phyloP scores from a whole-genome alignment of 1,139 yeast species.

The Pichia sp. region DNA sequence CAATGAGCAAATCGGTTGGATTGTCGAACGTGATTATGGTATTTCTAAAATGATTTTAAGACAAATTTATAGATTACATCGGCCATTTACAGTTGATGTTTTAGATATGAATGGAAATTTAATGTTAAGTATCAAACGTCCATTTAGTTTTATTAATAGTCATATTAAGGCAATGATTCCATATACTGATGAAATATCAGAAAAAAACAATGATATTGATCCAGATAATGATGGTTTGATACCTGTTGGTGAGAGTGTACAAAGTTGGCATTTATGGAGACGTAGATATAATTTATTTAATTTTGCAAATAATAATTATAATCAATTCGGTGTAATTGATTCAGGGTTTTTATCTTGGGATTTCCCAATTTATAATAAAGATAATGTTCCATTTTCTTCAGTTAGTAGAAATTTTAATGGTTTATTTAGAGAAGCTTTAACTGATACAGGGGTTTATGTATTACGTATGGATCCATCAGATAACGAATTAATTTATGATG shows the following conservation, averaged over 20 bases:
- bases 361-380: slow-evolving; percentile 64
- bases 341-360: slow-evolving; percentile 83
- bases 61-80: slow-evolving; percentile 73
- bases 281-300: slow-evolving; percentile 74
- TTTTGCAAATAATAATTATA: slow-evolving; percentile 36
- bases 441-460: slow-evolving; percentile 91
- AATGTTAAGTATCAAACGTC: slow-evolving; percentile 66
- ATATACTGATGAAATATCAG: background rate
- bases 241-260: slow-evolving; percentile 75
- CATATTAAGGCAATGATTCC: slow-evolving; percentile 74
- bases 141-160: slow-evolving; percentile 83
- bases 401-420: slow-evolving; percentile 96
- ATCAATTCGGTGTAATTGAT: slow-evolving; percentile 80
- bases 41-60: slow-evolving; percentile 63
- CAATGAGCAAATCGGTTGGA: slow-evolving; percentile 73
- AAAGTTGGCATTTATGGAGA: slow-evolving; percentile 94
- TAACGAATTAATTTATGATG: slow-evolving; percentile 42
- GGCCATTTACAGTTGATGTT: slow-evolving; percentile 82
- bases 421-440: slow-evolving; percentile 81
- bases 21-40: slow-evolving; percentile 76
- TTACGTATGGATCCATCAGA: slow-evolving; percentile 73
- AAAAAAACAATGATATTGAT: slow-evolving; percentile 8
- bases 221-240: slow-evolving; percentile 33
- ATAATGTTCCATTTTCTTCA: slow-evolving; percentile 57
- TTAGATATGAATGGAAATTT: slow-evolving; percentile 65